Conservation (phyloP, 305 asterid genomes). For the Fraxinus platypoda region DNA sequence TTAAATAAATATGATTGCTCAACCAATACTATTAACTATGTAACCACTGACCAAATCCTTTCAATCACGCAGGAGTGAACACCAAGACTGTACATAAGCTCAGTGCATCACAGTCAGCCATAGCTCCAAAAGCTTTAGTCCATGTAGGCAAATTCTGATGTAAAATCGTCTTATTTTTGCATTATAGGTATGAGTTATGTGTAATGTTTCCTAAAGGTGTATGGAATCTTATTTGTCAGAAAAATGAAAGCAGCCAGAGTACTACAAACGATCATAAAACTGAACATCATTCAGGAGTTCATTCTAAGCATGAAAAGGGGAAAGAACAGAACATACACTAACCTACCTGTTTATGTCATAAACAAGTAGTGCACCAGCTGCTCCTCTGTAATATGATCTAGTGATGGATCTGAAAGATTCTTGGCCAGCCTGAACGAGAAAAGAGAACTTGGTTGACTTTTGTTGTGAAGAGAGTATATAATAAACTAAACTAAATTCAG, state of each 20-base stretch:
- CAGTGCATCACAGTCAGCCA: not conserved
- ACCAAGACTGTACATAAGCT: not conserved
- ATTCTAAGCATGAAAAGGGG: not conserved
- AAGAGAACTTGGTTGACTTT: not conserved
- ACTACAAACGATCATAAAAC: not conserved
- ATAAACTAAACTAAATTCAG: not conserved
- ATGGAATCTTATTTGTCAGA: not conserved
- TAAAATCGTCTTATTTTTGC: not conserved
- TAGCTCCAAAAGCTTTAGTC: not conserved
- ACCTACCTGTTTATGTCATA: constrained; percentile 73
- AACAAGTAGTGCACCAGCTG: constrained; percentile 87
- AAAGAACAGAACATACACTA: not conserved
- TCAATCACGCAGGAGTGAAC: not conserved
- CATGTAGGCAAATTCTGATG: not conserved
- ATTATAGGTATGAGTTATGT: not conserved
- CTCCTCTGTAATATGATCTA: constrained; percentile 84
- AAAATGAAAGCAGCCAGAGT: not conserved
- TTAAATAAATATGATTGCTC: constrained; percentile 5
- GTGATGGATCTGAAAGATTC: constrained; percentile 83
- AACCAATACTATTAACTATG: not conserved
- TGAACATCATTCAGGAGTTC: not conserved
- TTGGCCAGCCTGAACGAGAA: constrained; percentile 63
- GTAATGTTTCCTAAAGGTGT: not conserved
- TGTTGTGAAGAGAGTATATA: not conserved
- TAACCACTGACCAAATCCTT: constrained; percentile 3